Percentiles rank a stretch among this genome's conserved stretches.
Conservation (phyloP, 768 basidiomycete genomes). For the Hericium rajendrae region DNA sequence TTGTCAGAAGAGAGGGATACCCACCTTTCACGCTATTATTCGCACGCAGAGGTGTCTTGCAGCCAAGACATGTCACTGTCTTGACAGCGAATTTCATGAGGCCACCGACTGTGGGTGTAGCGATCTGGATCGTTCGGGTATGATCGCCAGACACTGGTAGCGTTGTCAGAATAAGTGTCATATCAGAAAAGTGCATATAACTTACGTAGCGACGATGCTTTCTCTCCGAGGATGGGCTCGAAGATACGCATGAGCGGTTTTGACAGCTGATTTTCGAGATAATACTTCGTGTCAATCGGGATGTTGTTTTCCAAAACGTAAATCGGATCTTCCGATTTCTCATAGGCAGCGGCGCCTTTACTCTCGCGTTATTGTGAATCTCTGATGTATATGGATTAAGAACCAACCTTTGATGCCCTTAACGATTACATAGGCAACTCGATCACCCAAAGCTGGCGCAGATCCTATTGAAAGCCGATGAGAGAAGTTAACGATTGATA, state of each 20-base stretch:
- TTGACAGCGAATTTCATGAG: conserved; percentile 99
- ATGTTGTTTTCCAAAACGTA: conserved; percentile 97
- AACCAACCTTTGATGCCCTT: conserved; percentile 81
- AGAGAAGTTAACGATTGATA: neutral
- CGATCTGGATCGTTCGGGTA: conserved; percentile 90
- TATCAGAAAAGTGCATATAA: conserved; percentile 4
- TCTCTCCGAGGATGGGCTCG: conserved; percentile 93
- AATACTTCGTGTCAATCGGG: conserved; percentile 96
- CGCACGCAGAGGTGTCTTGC: conserved; percentile 77
- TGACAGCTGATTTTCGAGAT: conserved; percentile 94
- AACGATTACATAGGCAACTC: conserved; percentile 97
- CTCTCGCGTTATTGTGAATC: neutral
- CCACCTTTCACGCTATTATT: conserved; percentile 69
- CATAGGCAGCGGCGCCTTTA: conserved; percentile 89
- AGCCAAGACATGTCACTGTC: conserved; percentile 89
- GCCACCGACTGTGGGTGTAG: conserved; percentile 92
- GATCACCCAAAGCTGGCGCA: conserved; percentile 94
- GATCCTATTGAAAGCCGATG: conserved; percentile 45
- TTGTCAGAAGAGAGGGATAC: conserved; percentile 14
- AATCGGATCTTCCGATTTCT: conserved; percentile 96
- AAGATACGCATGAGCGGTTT: conserved; percentile 97
- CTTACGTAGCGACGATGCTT: conserved; percentile 74
- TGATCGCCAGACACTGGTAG: conserved; percentile 86
- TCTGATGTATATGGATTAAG: neutral
- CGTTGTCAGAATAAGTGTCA: neutral